These are phyloP conservation scores for Penicillium simplicissimum DNA, from an alignment of 495 filamentous ascomycete genomes.

Conservation along the genomic window DNA sequence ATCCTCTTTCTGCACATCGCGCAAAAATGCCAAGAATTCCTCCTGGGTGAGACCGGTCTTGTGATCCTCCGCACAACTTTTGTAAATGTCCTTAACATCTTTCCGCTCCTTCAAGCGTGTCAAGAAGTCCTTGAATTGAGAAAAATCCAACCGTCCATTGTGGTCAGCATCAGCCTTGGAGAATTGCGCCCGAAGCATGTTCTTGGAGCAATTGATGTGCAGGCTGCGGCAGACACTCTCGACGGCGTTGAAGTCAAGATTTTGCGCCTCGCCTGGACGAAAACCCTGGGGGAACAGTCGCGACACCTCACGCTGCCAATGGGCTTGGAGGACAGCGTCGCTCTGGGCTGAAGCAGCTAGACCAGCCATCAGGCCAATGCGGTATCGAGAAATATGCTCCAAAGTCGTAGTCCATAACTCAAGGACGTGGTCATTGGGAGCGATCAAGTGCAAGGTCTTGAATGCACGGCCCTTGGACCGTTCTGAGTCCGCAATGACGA, in stretches of 20 bases:
- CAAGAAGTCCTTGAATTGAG: constrained; percentile 81
- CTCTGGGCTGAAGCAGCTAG: constrained; percentile 70
- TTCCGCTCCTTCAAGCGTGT: constrained; percentile 76
- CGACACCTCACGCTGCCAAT: constrained; percentile 87
- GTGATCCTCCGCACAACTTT: constrained; percentile 47
- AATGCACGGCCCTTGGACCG: constrained; percentile 65
- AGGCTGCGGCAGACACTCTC: constrained; percentile 81
- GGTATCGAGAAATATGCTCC: constrained; percentile 74
- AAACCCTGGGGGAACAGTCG: constrained; percentile 58
- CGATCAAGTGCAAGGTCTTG: constrained; percentile 83
- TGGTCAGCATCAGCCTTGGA: constrained; percentile 63
- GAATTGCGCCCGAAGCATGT: constrained; percentile 75
- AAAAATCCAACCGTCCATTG: constrained; percentile 66
- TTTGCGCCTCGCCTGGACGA: constrained; percentile 61
- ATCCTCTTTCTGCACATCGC: constrained; percentile 71
- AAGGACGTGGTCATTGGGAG: constrained; percentile 66
- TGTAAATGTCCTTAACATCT: constrained; percentile 74
- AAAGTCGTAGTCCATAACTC: constrained; percentile 79
- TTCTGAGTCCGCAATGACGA: constrained; percentile 73
- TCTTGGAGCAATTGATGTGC: constrained; percentile 82
- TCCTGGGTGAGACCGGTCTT: constrained; percentile 64
- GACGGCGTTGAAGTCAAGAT: constrained; percentile 72
- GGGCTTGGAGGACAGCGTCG: constrained; percentile 74
- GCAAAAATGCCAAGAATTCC: constrained; percentile 77
- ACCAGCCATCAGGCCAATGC: constrained; percentile 85